Base-by-base conservation (phyloP, 2,329 filamentous ascomycete species). In the Akanthomyces lecanii region DNA sequence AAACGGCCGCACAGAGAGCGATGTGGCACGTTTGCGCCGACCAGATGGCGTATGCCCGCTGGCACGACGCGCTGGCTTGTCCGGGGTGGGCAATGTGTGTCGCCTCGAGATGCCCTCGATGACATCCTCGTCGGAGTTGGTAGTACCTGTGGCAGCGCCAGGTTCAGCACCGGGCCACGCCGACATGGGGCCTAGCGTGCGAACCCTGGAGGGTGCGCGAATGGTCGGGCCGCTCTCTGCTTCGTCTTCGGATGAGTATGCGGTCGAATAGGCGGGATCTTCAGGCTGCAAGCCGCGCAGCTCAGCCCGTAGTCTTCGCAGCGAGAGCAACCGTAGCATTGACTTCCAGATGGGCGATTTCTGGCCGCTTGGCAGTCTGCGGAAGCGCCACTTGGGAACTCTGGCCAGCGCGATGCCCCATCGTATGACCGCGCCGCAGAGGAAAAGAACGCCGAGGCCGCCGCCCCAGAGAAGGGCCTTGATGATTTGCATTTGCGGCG, bases 361-460 rank as follows among this genome's bases (percentile, higher is more conserved):
- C 73, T 67, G 76, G 74, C 62, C 69, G 36, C 71, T 72, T 1
- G 77, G 73, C 21, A 81, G 77, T 62, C 87, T 85, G 68, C 86
- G 84, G 69, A 98, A 93, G 50, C 93, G 90, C 92, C 94, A 97
- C 69, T 87, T 92, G 2, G 95, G 95, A 21, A 98, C 91, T 63
- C 94, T 84, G 57, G 94, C 93, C 65, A 99, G 78, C 30, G 89
- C 84, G 60, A 98, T 89, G 52, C 91, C 92, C 90, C 91, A 96
- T 69, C 83, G 84, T 42, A 98, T 85, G 14, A 95, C 85, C 36
- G 87, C 82, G 36, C 86, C 85, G 71, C 92, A 96, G 6, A 85
- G 78, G 4, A 94, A 77, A 60, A 97, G 85, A 18, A 96, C 75
- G 52, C 85, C 83, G 36, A 97, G 74, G 1, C 93, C 92, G n/a